A percentile compares a stretch with the other conserved stretches of the same genome.
Evolutionary conservation across 2,329 filamentous ascomycete genomes (phyloP).

Genomic region (Dactylellina drechsleri): DNA sequence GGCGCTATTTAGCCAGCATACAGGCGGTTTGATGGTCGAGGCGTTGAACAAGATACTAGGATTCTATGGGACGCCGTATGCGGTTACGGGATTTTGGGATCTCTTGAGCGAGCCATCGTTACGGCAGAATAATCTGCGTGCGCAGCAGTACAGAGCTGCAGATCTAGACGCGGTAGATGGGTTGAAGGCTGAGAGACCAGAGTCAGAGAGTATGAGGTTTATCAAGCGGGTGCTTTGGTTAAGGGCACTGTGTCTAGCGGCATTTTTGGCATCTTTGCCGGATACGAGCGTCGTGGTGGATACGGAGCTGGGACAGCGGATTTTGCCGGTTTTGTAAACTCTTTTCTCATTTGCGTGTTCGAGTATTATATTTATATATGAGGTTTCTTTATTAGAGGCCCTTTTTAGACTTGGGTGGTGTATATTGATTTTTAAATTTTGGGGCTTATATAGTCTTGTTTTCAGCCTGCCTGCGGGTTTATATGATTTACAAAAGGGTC

Average conservation of each 20-base stretch:
- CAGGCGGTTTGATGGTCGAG: background rate
- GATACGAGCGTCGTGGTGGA: conserved; percentile 12
- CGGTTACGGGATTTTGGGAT: conserved; percentile 10
- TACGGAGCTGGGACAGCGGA: conserved; percentile 19
- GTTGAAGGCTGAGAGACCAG: background rate
- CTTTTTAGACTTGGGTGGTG: too few relatives aligned
- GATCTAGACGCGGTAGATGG: background rate
- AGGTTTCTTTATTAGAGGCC: too few relatives aligned
- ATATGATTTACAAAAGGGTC: too few relatives aligned
- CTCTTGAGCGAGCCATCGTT: conserved; percentile 6
- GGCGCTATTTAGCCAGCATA: conserved; percentile 5
- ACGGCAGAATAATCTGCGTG: background rate
- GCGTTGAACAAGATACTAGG: conserved; percentile 8
- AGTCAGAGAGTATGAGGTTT: conserved; percentile 2
- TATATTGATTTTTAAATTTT: too few relatives aligned
- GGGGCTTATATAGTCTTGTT: too few relatives aligned
- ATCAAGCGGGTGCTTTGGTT: conserved; percentile 13
- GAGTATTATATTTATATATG: too few relatives aligned
- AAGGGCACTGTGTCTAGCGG: conserved; percentile 8
- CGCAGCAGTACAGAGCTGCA: background rate
- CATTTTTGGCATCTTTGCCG: conserved; percentile 5
- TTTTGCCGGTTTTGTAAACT: conserved; percentile 16
- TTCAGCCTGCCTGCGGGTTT: too few relatives aligned
- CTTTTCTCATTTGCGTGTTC: too few relatives aligned
- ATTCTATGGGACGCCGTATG: background rate